phyloP scores from a whole-genome alignment of 2,329 filamentous ascomycete species.

The Botrytis cinerea region DNA sequence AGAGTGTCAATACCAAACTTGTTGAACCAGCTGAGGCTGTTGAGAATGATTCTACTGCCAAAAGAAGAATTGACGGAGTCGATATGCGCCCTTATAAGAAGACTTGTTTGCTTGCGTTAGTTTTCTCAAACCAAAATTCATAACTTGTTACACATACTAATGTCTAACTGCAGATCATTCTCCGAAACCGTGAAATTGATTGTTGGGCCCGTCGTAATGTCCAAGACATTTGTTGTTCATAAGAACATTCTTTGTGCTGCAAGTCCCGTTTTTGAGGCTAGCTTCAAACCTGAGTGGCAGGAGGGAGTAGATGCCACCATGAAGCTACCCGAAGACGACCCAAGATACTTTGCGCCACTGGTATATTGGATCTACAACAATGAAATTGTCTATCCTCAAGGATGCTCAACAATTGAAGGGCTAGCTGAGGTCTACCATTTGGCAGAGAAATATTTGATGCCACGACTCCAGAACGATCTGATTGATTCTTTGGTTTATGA shows the following conservation, averaged over 20 bases:
- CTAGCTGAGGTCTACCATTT: background rate
- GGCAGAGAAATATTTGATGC: constrained; percentile 1
- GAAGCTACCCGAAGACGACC: constrained; percentile 12
- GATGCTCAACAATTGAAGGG: rapidly evolving
- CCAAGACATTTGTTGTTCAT: constrained; percentile 18
- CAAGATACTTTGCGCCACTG: background rate
- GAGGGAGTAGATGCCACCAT: constrained; percentile 9
- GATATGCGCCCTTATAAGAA: constrained; percentile 4
- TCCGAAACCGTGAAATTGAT: constrained; percentile 13
- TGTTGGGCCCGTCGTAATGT: background rate
- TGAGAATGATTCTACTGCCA: background rate
- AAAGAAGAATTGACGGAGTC: background rate
- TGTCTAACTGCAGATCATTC: background rate
- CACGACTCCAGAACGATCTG: background rate
- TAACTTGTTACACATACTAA: background rate
- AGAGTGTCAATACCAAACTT: background rate
- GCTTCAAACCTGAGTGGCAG: constrained; percentile 26
- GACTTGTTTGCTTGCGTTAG: background rate
- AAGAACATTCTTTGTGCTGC: constrained; percentile 26
- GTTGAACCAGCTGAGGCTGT: background rate
- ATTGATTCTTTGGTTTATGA: constrained; percentile 8
- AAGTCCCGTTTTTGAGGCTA: constrained; percentile 26
- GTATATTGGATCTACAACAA: constrained; percentile 14
- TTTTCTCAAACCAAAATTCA: background rate
- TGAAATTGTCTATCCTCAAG: background rate